These are phyloP conservation scores for Salvia rosmarinus DNA, from an alignment of 257 asterid species.

Conservation along the genomic window DNA sequence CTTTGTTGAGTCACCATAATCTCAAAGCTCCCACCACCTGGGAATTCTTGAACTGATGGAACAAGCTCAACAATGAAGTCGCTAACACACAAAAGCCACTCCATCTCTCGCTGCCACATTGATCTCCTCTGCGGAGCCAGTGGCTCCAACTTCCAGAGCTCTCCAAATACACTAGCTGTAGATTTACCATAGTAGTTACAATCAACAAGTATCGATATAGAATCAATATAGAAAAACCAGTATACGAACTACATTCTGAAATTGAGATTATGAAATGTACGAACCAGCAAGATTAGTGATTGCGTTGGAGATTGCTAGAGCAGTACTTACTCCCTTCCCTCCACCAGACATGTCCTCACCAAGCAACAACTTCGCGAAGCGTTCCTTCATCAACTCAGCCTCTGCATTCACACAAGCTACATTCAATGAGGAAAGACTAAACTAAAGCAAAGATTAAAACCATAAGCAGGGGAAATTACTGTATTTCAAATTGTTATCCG, in stretches of 20 bases:
- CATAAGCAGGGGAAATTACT: background rate
- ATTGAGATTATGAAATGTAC: constrained; percentile 25
- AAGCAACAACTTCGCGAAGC: constrained; percentile 77
- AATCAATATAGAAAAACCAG: background rate
- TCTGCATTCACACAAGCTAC: constrained; percentile 44
- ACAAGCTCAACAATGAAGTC: constrained; percentile 88
- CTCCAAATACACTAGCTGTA: constrained; percentile 82
- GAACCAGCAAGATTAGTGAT: constrained; percentile 88
- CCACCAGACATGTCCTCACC: constrained; percentile 99
- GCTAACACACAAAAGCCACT: constrained; percentile 90
- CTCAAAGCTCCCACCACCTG: constrained; percentile 75
- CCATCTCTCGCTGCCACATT: constrained; percentile 87
- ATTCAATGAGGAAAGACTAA: constrained; percentile 14
- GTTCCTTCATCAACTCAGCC: constrained; percentile 76
- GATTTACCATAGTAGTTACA: constrained; percentile 1
- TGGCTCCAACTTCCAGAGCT: constrained; percentile 91
- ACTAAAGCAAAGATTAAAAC: constrained; percentile 5
- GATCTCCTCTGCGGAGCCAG: constrained; percentile 56
- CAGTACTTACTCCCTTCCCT: constrained; percentile 87
- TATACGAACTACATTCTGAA: background rate
- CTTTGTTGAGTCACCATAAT: constrained; percentile 86
- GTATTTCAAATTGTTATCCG: background rate
- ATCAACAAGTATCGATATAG: constrained; percentile 5
- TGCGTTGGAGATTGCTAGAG: constrained; percentile 93
- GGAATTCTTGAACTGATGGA: constrained; percentile 79